Percentiles rank a stretch among this genome's conserved stretches.
Evolutionary conservation across 1,284 basidiomycete genomes (phyloP).

Genomic region (Pseudozyma sp.): DNA sequence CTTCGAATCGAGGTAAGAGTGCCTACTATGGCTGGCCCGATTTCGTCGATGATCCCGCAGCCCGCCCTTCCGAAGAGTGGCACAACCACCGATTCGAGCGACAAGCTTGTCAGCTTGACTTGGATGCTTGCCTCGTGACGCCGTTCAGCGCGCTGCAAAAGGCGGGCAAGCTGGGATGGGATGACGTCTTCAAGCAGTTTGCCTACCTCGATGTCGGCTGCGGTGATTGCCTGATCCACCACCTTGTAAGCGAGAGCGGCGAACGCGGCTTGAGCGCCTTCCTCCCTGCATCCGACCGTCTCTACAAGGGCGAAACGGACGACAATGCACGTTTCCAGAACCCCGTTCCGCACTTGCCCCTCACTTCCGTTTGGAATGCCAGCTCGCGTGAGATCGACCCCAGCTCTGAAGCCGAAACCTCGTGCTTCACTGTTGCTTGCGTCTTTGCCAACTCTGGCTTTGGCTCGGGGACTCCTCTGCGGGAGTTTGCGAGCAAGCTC

Average conservation of each 20-base stretch:
- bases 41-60: slow-evolving; percentile 27
- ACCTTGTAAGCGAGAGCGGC: slow-evolving; percentile 36
- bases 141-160: slow-evolving; percentile 4
- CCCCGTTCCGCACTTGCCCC: slow-evolving; percentile 36
- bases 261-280: slow-evolving; percentile 39
- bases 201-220: slow-evolving; percentile 30
- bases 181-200: slow-evolving; percentile 46
- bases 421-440: slow-evolving; percentile 32
- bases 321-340: neutral
- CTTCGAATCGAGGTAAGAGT: slow-evolving; percentile 8
- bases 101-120: slow-evolving; percentile 34
- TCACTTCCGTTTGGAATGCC: slow-evolving; percentile 26
- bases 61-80: slow-evolving; percentile 15
- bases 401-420: slow-evolving; percentile 11
- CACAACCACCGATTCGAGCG: slow-evolving; percentile 24
- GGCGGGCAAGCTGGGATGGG: slow-evolving; percentile 22
- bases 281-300: slow-evolving; percentile 25
- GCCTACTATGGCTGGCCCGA: slow-evolving; percentile 30
- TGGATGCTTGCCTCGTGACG: slow-evolving; percentile 31
- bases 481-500: slow-evolving; percentile 32
- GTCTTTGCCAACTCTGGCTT: slow-evolving; percentile 33
- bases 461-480: slow-evolving; percentile 4
- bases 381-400: slow-evolving; percentile 3
- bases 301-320: slow-evolving; percentile 10
- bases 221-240: slow-evolving; percentile 54